Conservation (phyloP, 2,329 filamentous ascomycete genomes). For the Monilinia vaccinii-corymbosi region DNA sequence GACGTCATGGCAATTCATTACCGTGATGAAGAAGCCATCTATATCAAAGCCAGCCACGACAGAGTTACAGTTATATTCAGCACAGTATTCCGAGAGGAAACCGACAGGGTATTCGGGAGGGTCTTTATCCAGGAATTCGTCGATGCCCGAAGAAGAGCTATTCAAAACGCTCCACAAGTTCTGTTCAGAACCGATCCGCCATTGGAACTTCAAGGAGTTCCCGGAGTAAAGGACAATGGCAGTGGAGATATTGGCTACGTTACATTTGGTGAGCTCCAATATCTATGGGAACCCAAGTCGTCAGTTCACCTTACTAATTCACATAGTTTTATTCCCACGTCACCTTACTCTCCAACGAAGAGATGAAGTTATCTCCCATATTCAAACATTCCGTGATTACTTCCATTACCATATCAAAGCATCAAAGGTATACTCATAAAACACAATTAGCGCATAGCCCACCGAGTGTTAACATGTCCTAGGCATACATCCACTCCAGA, state of each 20-base stretch:
- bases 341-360: slow-evolving; percentile 86
- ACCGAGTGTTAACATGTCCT: slow-evolving; percentile 11
- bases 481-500: slow-evolving; percentile 94
- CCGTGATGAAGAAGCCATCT: slow-evolving; percentile 97
- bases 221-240: slow-evolving; percentile 66
- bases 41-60: slow-evolving; percentile 95
- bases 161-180: slow-evolving; percentile 97
- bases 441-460: slow-evolving; percentile 4
- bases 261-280: slow-evolving; percentile 68
- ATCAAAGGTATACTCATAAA: slow-evolving; percentile 56
- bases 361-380: slow-evolving; percentile 94
- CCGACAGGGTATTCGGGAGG: slow-evolving; percentile 93
- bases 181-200: slow-evolving; percentile 92
- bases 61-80: slow-evolving; percentile 98
- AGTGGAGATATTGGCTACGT: slow-evolving; percentile 92
- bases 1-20: slow-evolving; percentile 96
- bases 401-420: slow-evolving; percentile 99
- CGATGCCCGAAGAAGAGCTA: slow-evolving; percentile 85
- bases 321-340: slow-evolving; percentile 80
- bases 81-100: slow-evolving; percentile 96
- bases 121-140: slow-evolving; percentile 99
- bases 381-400: slow-evolving; percentile 99
- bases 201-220: slow-evolving; percentile 78
- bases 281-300: slow-evolving; percentile 14
- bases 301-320: slow-evolving; percentile 10